Percentiles rank a stretch among this genome's conserved stretches.
phyloP scores from a whole-genome alignment of 73 alveolate species.

The Breviolum minutum region DNA sequence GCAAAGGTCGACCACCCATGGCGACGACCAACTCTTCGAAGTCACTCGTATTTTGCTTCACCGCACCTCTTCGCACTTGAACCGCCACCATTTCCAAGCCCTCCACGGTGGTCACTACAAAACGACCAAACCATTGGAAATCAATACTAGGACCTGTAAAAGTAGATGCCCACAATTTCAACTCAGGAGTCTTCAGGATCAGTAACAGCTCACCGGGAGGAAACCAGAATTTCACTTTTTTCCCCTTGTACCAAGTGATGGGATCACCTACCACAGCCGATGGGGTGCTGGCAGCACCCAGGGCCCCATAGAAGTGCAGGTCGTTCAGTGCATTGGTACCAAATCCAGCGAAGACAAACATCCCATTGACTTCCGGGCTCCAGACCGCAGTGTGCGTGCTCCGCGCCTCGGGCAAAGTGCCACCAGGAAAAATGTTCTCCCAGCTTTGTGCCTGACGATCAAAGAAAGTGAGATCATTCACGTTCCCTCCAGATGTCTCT shows the following conservation, averaged over 20 bases:
- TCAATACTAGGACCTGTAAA: neutral
- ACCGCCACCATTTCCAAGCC: neutral
- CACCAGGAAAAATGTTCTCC: neutral
- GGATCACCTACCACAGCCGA: slow-evolving; percentile 36
- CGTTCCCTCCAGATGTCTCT: neutral
- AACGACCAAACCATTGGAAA: slow-evolving; percentile 27
- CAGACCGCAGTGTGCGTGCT: neutral
- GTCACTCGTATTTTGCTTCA: too few relatives aligned
- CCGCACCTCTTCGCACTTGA: too few relatives aligned
- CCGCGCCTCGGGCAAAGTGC: neutral
- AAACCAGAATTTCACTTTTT: slow-evolving; percentile 20
- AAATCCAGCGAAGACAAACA: neutral
- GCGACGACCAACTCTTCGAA: too few relatives aligned
- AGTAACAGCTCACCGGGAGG: slow-evolving; percentile 16
- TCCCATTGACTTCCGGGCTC: neutral
- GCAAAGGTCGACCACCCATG: too few relatives aligned
- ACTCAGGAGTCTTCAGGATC: slow-evolving; percentile 9
- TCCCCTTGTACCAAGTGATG: slow-evolving; percentile 18
- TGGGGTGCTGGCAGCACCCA: neutral
- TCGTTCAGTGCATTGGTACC: neutral
- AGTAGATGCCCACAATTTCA: slow-evolving; percentile 8
- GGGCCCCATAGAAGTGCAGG: too few relatives aligned
- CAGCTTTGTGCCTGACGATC: neutral
- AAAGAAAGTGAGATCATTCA: too few relatives aligned
- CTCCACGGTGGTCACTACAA: neutral